Percentiles rank a stretch among this genome's conserved stretches.
Evolutionary conservation across 805 yeast species (phyloP).

Genomic region (Cyberlindnera japonica): DNA sequence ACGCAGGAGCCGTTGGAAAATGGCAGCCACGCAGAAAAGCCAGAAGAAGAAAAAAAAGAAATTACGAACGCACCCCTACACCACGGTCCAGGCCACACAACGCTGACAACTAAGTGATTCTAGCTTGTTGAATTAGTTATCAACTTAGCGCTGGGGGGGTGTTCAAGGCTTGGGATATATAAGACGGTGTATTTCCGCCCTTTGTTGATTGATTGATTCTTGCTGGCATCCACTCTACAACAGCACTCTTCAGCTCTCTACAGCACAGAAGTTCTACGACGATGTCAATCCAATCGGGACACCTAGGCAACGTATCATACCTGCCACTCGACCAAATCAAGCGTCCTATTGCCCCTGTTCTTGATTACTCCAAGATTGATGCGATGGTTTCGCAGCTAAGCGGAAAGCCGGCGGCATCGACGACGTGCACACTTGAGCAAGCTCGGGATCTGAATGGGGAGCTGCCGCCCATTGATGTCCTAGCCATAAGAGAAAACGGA

Average conservation of each 20-base stretch:
- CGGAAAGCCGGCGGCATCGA: constrained; percentile 60
- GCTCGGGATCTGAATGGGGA: constrained; percentile 46
- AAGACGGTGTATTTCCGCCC: too few relatives aligned
- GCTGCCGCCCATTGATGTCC: constrained; percentile 79
- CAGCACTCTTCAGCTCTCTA: too few relatives aligned
- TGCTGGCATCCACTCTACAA: not conserved
- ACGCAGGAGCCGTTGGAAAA: too few relatives aligned
- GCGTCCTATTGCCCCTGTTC: constrained; percentile 83
- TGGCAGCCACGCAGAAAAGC: too few relatives aligned
- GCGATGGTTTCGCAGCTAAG: constrained; percentile 72
- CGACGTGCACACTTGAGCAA: constrained; percentile 48
- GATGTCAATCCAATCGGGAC: constrained; percentile 70
- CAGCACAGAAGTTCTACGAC: too few relatives aligned
- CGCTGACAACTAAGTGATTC: constrained; percentile 8
- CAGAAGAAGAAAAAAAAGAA: not conserved
- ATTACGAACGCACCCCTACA: constrained; percentile 5
- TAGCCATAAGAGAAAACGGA: constrained; percentile 63
- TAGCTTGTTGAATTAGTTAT: not conserved
- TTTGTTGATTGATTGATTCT: too few relatives aligned
- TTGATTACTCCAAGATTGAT: constrained; percentile 69
- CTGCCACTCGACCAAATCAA: constrained; percentile 66
- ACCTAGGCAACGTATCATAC: constrained; percentile 46
- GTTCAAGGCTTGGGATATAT: not conserved
- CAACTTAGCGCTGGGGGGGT: not conserved
- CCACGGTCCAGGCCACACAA: constrained; percentile 6